These are phyloP conservation scores for Strobilomyces dryophilus DNA, from an alignment of 768 basidiomycete genomes.

Conservation along the genomic window DNA sequence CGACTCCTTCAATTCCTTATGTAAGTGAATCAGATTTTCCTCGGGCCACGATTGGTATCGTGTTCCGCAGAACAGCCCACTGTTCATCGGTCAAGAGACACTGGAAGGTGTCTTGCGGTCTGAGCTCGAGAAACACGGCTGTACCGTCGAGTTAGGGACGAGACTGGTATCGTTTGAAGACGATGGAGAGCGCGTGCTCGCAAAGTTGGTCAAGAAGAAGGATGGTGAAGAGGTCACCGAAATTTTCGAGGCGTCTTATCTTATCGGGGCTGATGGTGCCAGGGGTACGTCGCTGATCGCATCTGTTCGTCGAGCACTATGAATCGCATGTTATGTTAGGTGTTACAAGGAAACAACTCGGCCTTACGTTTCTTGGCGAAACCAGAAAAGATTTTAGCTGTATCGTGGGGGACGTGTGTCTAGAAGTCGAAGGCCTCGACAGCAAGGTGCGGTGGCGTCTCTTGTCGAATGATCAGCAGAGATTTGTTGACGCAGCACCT, in stretches of 20 bases:
- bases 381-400: conserved; percentile 23
- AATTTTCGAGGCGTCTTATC: conserved; percentile 9
- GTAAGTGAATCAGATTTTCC: conserved; percentile 5
- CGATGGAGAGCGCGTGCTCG: conserved; percentile 9
- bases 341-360: conserved; percentile 36
- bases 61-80: conserved; percentile 5
- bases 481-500: not conserved
- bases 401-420: conserved; percentile 3
- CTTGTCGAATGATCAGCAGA: not conserved
- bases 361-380: conserved; percentile 40
- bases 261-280: too few relatives aligned
- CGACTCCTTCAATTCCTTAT: conserved; percentile 26
- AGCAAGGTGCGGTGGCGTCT: conserved; percentile 14
- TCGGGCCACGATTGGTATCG: not conserved
- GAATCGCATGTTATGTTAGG: conserved; percentile 17
- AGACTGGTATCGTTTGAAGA: conserved; percentile 43
- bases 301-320: too few relatives aligned
- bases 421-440: conserved; percentile 27
- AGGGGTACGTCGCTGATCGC: conserved; percentile 6
- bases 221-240: conserved; percentile 27
- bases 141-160: conserved; percentile 13
- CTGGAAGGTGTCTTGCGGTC: conserved; percentile 27
- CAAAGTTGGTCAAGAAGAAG: conserved; percentile 21
- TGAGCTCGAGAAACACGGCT: conserved; percentile 21
- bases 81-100: conserved; percentile 21